Evolutionary conservation across 2,329 filamentous ascomycete genomes (phyloP).

Genomic region (Monosporascus sp.): DNA sequence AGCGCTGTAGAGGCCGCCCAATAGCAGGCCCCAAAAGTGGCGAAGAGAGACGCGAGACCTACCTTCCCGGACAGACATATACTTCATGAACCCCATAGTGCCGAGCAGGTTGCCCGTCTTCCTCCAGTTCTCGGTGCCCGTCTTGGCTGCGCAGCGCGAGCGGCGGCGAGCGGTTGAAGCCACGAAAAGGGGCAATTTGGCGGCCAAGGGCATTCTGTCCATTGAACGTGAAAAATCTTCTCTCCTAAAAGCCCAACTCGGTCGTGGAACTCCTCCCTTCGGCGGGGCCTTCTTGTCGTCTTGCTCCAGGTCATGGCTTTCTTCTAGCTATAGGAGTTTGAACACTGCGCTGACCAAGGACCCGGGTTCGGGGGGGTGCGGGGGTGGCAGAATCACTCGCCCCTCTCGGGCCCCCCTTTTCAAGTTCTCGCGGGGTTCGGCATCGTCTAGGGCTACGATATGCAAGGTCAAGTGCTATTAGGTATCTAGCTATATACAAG

Average conservation of each 20-base stretch:
- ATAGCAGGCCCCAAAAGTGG: not conserved
- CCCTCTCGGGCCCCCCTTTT: constrained; percentile 12
- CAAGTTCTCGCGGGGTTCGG: constrained; percentile 35
- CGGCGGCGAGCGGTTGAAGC: constrained; percentile 51
- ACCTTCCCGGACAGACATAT: constrained; percentile 56
- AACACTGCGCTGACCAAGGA: too few species aligned
- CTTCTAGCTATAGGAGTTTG: too few species aligned
- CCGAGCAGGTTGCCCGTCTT: constrained; percentile 64
- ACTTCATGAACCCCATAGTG: constrained; percentile 61
- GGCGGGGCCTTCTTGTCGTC: constrained; percentile 10
- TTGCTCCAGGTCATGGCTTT: not conserved
- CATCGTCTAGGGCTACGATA: constrained; percentile 28
- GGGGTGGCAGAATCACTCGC: too few species aligned
- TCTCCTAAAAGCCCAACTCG: constrained; percentile 59
- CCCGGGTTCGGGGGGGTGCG: too few species aligned
- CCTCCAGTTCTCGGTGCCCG: constrained; percentile 63
- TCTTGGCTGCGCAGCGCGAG: constrained; percentile 59
- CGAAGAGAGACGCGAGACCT: constrained; percentile 7
- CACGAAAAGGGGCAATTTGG: constrained; percentile 61
- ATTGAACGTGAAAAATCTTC: constrained; percentile 68
- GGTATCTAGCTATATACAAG: too few species aligned
- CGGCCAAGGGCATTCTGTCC: constrained; percentile 48
- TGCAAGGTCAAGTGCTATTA: too few species aligned
- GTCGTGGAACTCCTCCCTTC: constrained; percentile 38
- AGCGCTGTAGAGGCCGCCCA: not conserved